Evolutionary conservation across 768 basidiomycete species (phyloP).

Genomic region (Exidia glandulosa): DNA sequence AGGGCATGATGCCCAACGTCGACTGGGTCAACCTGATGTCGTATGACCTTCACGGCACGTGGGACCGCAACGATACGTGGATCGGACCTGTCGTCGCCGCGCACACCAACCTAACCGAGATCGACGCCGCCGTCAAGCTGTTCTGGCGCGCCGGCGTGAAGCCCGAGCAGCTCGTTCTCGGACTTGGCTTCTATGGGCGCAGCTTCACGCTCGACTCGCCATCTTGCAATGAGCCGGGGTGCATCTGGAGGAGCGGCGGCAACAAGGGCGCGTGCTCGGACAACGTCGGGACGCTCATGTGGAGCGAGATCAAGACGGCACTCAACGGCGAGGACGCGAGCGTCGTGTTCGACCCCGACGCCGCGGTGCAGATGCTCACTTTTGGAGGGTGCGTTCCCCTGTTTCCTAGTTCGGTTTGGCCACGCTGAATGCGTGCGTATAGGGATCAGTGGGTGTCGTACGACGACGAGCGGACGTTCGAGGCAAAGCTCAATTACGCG

Average conservation of each 20-base stretch:
- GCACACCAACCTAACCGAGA: slow-evolving; percentile 2
- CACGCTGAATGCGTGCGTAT: background rate
- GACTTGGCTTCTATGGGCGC: slow-evolving; percentile 3
- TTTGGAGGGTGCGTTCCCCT: no score
- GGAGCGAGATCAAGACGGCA: background rate
- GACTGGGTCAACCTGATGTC: slow-evolving; percentile 7
- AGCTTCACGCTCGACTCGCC: background rate
- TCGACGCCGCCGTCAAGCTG: slow-evolving; percentile 1
- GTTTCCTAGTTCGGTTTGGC: no score
- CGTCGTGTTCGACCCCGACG: background rate
- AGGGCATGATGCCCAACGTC: background rate
- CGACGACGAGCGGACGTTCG: slow-evolving; percentile 1
- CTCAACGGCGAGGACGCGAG: background rate
- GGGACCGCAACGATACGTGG: slow-evolving; percentile 4
- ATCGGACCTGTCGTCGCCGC: background rate
- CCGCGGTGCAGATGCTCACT: background rate
- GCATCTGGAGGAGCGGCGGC: background rate
- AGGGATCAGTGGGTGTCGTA: slow-evolving; percentile 1
- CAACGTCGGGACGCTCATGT: slow-evolving; percentile 4
- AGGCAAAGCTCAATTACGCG: background rate
- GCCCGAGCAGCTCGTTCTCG: background rate
- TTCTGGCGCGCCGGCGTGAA: slow-evolving; percentile 1
- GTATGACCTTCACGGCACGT: slow-evolving; percentile 6
- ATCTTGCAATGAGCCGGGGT: background rate
- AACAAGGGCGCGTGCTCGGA: background rate